phyloP scores from a whole-genome alignment of 306 rosid species.

The Vicia villosa region DNA sequence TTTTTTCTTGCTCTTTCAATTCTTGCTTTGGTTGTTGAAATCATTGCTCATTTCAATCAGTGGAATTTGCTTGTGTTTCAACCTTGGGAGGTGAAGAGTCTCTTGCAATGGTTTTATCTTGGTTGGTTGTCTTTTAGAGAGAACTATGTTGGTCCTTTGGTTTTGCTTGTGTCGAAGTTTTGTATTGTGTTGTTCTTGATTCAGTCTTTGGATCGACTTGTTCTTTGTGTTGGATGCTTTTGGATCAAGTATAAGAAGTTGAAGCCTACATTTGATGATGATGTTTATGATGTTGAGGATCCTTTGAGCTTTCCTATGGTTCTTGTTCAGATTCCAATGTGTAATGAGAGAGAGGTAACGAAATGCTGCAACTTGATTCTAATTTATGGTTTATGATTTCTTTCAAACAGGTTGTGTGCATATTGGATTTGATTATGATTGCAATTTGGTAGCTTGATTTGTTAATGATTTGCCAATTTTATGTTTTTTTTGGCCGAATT shows the following conservation, averaged over 20 bases:
- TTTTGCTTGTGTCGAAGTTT: conserved; percentile 69
- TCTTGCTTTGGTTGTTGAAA: conserved; percentile 61
- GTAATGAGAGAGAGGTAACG: conserved; percentile 99
- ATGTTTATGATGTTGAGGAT: conserved; percentile 67
- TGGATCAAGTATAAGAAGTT: conserved; percentile 89
- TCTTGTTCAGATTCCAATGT: conserved; percentile 98
- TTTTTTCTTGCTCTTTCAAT: conserved; percentile 67
- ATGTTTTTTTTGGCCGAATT: background rate
- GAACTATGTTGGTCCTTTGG: conserved; percentile 77
- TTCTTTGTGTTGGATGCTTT: conserved; percentile 86
- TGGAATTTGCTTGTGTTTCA: conserved; percentile 80
- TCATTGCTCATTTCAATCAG: conserved; percentile 75
- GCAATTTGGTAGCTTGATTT: background rate
- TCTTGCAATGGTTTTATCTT: conserved; percentile 69
- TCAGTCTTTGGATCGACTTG: conserved; percentile 92
- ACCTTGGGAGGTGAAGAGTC: conserved; percentile 79
- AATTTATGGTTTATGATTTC: background rate
- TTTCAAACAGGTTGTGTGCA: background rate
- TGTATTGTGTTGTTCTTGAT: conserved; percentile 83
- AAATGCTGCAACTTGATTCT: no score
- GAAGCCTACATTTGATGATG: conserved; percentile 62
- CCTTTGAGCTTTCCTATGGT: conserved; percentile 79
- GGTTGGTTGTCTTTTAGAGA: conserved; percentile 83
- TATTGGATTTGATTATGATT: background rate
- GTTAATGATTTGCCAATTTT: conserved; percentile 14